These are phyloP conservation scores for Pyrrhoderma noxium DNA, from an alignment of 1,284 basidiomycete species.

Conservation along the genomic window DNA sequence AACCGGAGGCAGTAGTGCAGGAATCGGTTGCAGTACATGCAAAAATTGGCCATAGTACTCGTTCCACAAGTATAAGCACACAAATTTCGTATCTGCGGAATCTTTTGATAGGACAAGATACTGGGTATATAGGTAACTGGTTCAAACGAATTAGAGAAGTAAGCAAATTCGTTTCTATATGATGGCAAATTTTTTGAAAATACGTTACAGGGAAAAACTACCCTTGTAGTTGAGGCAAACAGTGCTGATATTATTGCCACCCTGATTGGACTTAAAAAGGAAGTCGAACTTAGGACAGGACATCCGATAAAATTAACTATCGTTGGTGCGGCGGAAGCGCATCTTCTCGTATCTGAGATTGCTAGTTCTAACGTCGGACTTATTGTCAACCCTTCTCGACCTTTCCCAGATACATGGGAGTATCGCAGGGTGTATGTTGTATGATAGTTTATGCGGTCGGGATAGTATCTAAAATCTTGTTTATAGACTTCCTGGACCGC, in stretches of 20 bases:
- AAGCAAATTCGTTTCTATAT: not conserved
- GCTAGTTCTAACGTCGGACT: slow-evolving; percentile 42
- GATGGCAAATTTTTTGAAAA: not conserved
- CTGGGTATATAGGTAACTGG: slow-evolving; percentile 21
- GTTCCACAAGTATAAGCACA: slow-evolving; percentile 31
- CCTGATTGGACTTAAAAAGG: slow-evolving; percentile 38
- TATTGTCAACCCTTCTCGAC: slow-evolving; percentile 41
- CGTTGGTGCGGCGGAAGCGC: slow-evolving; percentile 37
- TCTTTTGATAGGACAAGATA: slow-evolving; percentile 28
- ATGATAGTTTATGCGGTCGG: not conserved
- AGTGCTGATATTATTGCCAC: slow-evolving; percentile 43
- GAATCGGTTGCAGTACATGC: slow-evolving; percentile 39
- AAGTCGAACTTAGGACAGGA: slow-evolving; percentile 23
- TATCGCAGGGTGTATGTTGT: slow-evolving; percentile 33
- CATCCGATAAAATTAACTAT: slow-evolving; percentile 22
- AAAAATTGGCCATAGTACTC: slow-evolving; percentile 27
- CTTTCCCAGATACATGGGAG: slow-evolving; percentile 48
- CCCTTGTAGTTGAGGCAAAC: slow-evolving; percentile 44
- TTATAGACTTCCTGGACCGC: slow-evolving; percentile 44
- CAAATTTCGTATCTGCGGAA: slow-evolving; percentile 38
- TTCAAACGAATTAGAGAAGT: slow-evolving; percentile 27
- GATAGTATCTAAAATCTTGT: not conserved
- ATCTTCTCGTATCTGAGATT: slow-evolving; percentile 37
- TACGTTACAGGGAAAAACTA: slow-evolving; percentile 30
- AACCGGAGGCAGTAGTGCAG: slow-evolving; percentile 33